Base-by-base conservation (phyloP, 192 early-diverging fungal genomes). In the Entomortierella chlamydospora region DNA sequence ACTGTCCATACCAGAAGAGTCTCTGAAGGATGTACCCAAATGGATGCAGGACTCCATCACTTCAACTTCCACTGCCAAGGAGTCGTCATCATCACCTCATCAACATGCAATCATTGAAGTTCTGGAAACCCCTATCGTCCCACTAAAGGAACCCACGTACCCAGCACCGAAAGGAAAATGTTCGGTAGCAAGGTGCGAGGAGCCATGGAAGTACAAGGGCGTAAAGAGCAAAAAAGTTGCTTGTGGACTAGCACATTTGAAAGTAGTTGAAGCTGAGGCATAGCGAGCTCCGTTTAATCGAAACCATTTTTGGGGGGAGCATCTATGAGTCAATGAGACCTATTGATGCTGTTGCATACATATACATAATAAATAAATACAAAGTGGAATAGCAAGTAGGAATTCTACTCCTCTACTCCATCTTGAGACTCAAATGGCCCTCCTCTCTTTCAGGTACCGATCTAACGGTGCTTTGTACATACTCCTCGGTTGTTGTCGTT, bases 161-260 rank as follows among this genome's bases (percentile, higher is more conserved):
- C 89, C 90, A n/a, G 61, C 74, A 8, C 82, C 86, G 0, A 28
- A 61, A 12, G 81, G 85, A 2, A 42, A 30, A 12, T 92, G 89
- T 69, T 81, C 86, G 0, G 74, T 90, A 0, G 17, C 57, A 13
- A 83, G 85, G 13, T 90, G 89, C 51, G 23, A 55, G 15, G 61
- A 83, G 45, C 73, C 70, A 30, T 90, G 90, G 69, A 89, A 86
- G 70, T 92, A 92, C 68, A 78, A 81, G 11, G 72, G 71, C 26
- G 49, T 57, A 20, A 86, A 84, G 55, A 86, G 71, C 28, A 70
- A 83, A 12, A 84, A 84, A 43, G 79, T 86, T 41, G 89, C 88
- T 0, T 92, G 90, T 60, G 90, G 88, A 25, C 78, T 92, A 42
- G 85, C 86, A n/a, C 90, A 92, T 56, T 54, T 84, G 20, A 77